Conservation (phyloP, 2,329 filamentous ascomycete species). For the Cladophialophora exuberans region DNA sequence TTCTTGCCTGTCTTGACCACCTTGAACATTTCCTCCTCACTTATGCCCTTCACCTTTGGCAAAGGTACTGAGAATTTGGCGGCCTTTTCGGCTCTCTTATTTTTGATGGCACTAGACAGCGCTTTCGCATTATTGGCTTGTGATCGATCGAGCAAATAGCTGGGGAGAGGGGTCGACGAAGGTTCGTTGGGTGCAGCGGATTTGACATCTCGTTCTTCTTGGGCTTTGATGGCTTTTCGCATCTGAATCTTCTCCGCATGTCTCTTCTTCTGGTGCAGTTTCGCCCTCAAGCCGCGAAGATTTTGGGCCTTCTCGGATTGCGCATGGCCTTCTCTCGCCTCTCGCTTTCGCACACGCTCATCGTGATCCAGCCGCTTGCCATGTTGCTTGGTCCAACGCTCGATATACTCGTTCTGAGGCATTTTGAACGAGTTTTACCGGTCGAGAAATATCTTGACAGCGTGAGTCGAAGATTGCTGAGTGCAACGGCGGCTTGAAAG, state of each 20-base stretch:
- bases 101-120: constrained; percentile 85
- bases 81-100: constrained; percentile 91
- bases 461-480: neutral
- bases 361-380: constrained; percentile 75
- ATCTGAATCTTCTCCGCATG: constrained; percentile 98
- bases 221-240: constrained; percentile 89
- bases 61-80: constrained; percentile 90
- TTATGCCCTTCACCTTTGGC: constrained; percentile 91
- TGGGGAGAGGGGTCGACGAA: constrained; percentile 78
- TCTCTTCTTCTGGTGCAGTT: constrained; percentile 89
- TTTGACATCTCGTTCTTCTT: constrained; percentile 97
- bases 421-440: constrained; percentile 11
- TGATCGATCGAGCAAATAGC: constrained; percentile 89
- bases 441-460: neutral
- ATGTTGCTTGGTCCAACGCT: constrained; percentile 72
- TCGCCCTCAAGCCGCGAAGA: constrained; percentile 85
- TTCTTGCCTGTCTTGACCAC: constrained; percentile 97
- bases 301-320: constrained; percentile 90
- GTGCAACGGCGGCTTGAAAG: neutral
- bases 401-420: constrained; percentile 46
- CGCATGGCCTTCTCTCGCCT: constrained; percentile 87
- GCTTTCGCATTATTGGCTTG: constrained; percentile 72
- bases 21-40: constrained; percentile 97
- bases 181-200: constrained; percentile 77
- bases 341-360: constrained; percentile 83